Base-by-base conservation (phyloP, 2,329 filamentous ascomycete genomes). In the Coniochaeta sp. region DNA sequence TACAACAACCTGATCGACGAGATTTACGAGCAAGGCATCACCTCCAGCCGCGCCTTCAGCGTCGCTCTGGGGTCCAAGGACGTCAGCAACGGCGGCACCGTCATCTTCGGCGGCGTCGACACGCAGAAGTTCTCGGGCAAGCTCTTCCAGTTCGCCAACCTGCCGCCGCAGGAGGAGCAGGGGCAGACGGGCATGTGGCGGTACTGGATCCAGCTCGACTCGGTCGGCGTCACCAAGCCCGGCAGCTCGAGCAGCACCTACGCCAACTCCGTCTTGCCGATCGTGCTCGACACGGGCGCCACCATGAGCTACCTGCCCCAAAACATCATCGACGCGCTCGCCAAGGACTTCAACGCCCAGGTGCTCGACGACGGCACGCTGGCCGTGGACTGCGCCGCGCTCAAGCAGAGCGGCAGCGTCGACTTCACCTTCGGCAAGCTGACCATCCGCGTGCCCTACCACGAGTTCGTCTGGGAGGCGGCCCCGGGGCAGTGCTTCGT, bases 281-380 rank as follows among this genome's bases (percentile, higher is more conserved):
- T 72, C 2, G 70, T 73, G 47, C 73, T 84, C 58, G 82, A 85
- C 70, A 80, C 78, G 2, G 82, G 82, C 57, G 79, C 79, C 1
- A 83, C 81, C 0, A 68, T 83, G 16, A 76, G 72, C 4, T 73
- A 77, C 24, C 74, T 84, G 40, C 80, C 80, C 17, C 64, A 71
- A 16, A 44, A 68, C 1, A 69, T 81, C 8, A 77, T 79, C 22
- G 61, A 65, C 8, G 73, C 73, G 1, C 72, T 84, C 3, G 74
- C 78, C 0, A 63, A 71, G 4, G 70, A 71, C n/a, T 76, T 84
- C 34, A 71, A 73, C 10, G 79, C 76, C 0, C 26, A 74, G n/a
- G 74, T 77, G 57, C 70, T 71, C 8, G 65, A 74, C 9, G 55
- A 55, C 10, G 79, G 79, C 34, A 77, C 75, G 58, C 83, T 75